Evolutionary conservation across 495 filamentous ascomycete species (phyloP).

Genomic region (Aspergillus biplanus): DNA sequence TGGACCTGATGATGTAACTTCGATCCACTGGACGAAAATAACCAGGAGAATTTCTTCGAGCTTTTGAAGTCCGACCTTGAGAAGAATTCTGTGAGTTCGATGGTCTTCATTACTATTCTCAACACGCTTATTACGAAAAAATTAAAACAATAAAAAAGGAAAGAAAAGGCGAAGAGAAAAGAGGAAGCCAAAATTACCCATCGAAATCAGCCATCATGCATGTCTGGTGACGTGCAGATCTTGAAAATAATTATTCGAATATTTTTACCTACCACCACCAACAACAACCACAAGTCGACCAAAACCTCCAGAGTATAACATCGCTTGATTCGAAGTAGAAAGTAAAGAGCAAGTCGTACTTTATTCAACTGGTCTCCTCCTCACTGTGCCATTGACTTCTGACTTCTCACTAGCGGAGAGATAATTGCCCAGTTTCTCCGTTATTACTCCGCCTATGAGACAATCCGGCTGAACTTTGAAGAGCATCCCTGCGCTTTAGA

Average conservation of each 20-base stretch:
- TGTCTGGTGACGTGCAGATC: constrained; percentile 1
- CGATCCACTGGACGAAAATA: constrained; percentile 17
- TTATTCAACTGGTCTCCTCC: no score
- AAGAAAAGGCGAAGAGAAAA: not conserved
- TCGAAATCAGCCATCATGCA: not conserved
- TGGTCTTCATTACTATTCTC: not conserved
- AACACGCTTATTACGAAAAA: not conserved
- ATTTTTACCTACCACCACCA: not conserved
- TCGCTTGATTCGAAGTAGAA: no score
- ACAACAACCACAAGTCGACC: no score
- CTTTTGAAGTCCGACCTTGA: not conserved
- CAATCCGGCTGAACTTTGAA: not conserved
- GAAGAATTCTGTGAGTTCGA: not conserved
- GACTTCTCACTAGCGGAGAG: not conserved
- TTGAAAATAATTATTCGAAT: not conserved
- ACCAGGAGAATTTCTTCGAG: constrained; percentile 3
- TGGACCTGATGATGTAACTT: constrained; percentile 9
- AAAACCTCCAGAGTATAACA: no score
- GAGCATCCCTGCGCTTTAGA: not conserved
- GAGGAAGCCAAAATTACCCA: not conserved
- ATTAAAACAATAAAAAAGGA: not conserved
- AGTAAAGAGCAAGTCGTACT: no score
- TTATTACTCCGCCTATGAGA: not conserved
- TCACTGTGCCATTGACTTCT: no score
- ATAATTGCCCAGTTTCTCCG: not conserved